These are phyloP conservation scores for Lentithecium fluviatile DNA, from an alignment of 495 filamentous ascomycete genomes.

Conservation along the genomic window DNA sequence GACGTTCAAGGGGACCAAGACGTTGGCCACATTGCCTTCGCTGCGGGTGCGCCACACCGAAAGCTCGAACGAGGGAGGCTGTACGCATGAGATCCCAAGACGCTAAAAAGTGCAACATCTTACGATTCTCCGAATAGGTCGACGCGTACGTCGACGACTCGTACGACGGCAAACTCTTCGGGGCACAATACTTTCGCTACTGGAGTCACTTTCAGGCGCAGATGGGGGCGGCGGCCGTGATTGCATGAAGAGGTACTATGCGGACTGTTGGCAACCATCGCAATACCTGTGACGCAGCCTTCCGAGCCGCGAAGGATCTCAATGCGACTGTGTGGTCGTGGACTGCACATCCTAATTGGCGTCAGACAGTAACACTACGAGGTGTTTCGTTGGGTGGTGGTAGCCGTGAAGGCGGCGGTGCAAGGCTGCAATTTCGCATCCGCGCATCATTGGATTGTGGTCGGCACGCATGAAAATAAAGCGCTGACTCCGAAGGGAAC, in stretches of 20 bases:
- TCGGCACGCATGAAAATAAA: constrained; percentile 2
- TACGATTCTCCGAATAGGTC: neutral
- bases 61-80: constrained; percentile 29
- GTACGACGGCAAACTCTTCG: too few relatives aligned
- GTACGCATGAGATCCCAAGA: constrained; percentile 6
- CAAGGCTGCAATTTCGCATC: constrained; percentile 1
- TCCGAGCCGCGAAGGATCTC: too few relatives aligned
- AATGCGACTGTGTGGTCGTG: too few relatives aligned
- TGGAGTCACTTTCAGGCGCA: too few relatives aligned
- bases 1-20: constrained; percentile 27
- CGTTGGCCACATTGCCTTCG: constrained; percentile 34
- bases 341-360: neutral
- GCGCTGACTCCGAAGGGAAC: neutral
- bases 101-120: neutral
- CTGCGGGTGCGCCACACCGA: constrained; percentile 17
- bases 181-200: too few relatives aligned
- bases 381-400: neutral
- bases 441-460: constrained; percentile 6
- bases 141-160: too few relatives aligned
- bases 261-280: too few relatives aligned
- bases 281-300: too few relatives aligned
- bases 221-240: too few relatives aligned
- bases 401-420: too few relatives aligned
- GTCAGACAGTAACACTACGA: constrained; percentile 2
- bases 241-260: too few relatives aligned